Conservation (phyloP, 2,329 filamentous ascomycete genomes). For the Harringtonia lauricola region DNA sequence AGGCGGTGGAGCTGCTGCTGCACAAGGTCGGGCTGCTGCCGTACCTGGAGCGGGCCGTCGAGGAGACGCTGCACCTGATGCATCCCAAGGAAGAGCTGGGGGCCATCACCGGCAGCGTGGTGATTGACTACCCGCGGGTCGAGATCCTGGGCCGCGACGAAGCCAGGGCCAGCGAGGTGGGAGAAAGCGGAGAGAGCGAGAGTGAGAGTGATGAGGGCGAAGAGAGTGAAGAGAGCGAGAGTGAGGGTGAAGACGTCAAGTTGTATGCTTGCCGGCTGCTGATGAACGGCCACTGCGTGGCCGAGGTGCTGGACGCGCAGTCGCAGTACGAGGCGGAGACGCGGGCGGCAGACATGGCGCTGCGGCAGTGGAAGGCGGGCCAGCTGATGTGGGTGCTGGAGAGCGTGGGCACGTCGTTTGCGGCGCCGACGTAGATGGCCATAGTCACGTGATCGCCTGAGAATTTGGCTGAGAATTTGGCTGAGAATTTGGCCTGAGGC, state of each 20-base stretch:
- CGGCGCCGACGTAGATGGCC: no score
- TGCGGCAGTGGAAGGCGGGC: constrained; percentile 19
- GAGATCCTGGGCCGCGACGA: constrained; percentile 1
- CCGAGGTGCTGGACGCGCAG: constrained; percentile 32
- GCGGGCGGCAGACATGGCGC: constrained; percentile 41
- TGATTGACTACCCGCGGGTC: constrained; percentile 41
- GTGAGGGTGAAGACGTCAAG: constrained; percentile 1
- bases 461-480: no score
- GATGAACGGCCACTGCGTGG: constrained; percentile 35
- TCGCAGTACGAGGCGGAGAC: constrained; percentile 41
- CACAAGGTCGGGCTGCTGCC: constrained; percentile 53
- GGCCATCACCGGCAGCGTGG: constrained; percentile 37
- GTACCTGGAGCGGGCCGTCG: constrained; percentile 51
- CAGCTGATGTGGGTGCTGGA: no score
- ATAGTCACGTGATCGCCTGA: no score
- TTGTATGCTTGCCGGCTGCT: constrained; percentile 36
- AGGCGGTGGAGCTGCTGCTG: constrained; percentile 48
- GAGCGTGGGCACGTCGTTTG: no score
- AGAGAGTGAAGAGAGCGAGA: constrained; percentile 6
- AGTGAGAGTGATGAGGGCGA: constrained; percentile 6
- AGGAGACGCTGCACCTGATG: constrained; percentile 42
- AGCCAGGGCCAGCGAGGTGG: constrained; percentile 3
- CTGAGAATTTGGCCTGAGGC: no score
- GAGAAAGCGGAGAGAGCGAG: constrained; percentile 13
- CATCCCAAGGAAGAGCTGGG: constrained; percentile 63